Percentiles rank a stretch among this genome's conserved stretches.
Evolutionary conservation across 495 filamentous ascomycete species (phyloP).

Genomic region (Aspergillus ellipticus): DNA sequence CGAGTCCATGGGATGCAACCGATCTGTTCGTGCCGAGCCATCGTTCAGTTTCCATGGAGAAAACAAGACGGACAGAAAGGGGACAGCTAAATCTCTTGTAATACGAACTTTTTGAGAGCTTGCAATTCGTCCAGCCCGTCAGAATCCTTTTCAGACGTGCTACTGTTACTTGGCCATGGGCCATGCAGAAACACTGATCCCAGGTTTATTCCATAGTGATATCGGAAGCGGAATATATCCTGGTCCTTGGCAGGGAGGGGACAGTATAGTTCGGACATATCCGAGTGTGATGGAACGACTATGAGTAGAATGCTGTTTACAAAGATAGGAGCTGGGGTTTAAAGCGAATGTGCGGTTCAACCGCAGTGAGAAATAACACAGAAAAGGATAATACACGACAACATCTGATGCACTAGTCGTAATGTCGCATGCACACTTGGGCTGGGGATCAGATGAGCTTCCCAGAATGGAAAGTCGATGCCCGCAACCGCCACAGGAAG

Average conservation of each 20-base stretch:
- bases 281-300: neutral
- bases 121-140: constrained; percentile 42
- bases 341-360: neutral
- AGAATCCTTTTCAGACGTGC: constrained; percentile 36
- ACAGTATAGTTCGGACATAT: neutral
- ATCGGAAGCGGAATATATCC: constrained; percentile 51
- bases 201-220: constrained; percentile 54
- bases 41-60: neutral
- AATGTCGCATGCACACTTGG: neutral
- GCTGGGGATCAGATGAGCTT: constrained; percentile 1
- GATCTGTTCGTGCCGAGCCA: constrained; percentile 15
- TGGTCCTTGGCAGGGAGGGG: constrained; percentile 26
- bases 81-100: neutral
- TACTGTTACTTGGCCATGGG: constrained; percentile 41
- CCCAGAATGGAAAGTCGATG: neutral
- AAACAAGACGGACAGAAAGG: neutral
- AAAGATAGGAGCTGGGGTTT: neutral
- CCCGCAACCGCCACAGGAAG: too few relatives aligned
- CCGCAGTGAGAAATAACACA: neutral
- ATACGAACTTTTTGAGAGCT: constrained; percentile 14
- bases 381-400: neutral
- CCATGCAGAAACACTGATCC: constrained; percentile 56
- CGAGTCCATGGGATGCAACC: constrained; percentile 37
- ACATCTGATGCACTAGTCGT: neutral
- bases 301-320: neutral